Evolutionary conservation across 2,329 filamentous ascomycete genomes (phyloP).

Genomic region (Sporothrix humicola): DNA sequence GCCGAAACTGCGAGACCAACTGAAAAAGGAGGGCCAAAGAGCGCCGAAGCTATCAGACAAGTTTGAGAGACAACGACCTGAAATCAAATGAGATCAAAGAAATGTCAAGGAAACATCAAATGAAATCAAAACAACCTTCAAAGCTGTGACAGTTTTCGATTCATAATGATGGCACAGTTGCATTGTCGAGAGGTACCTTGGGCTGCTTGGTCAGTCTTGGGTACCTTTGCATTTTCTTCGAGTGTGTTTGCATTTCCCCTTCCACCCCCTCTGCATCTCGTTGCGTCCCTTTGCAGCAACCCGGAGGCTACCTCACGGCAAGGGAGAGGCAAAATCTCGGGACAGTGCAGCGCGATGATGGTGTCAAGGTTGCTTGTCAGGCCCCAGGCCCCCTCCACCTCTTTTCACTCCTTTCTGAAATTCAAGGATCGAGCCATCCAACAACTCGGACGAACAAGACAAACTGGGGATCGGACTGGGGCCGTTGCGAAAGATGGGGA

Average conservation of each 20-base stretch:
- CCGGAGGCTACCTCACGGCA: no score
- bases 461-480: background rate
- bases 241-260: background rate
- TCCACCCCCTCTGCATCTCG: background rate
- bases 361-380: background rate
- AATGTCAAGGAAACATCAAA: no score
- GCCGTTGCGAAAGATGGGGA: no score
- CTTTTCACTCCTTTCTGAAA: background rate
- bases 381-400: background rate
- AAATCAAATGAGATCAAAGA: no score
- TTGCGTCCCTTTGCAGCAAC: background rate
- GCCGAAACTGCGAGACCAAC: background rate
- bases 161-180: background rate
- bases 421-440: conserved; percentile 11
- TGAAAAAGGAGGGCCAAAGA: no score
- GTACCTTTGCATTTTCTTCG: no score
- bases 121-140: background rate
- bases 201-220: no score
- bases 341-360: conserved; percentile 22
- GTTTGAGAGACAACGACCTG: no score
- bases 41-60: no score
- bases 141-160: background rate
- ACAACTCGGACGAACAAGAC: background rate
- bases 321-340: background rate
- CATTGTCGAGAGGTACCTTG: no score